phyloP scores from a whole-genome alignment of 1,139 yeast species.

The Geotrichum australiense region DNA sequence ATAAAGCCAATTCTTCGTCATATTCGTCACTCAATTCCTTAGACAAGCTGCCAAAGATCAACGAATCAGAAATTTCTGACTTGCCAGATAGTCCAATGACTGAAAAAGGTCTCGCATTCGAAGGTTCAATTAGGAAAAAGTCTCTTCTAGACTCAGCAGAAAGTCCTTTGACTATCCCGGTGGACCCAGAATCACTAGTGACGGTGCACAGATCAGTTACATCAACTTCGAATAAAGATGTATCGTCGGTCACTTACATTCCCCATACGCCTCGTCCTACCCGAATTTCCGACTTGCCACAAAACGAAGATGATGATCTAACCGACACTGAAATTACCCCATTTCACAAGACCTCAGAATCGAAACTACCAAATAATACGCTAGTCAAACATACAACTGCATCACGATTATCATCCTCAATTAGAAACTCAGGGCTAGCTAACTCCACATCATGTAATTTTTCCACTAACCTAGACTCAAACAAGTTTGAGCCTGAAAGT shows the following conservation, averaged over 20 bases:
- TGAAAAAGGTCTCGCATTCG: not conserved
- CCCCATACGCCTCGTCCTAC: conserved; percentile 45
- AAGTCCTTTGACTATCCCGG: conserved; percentile 10
- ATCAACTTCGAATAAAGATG: conserved; percentile 23
- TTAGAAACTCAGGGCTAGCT: too few relatives aligned
- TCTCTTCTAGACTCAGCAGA: conserved; percentile 4
- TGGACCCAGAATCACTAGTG: conserved; percentile 2
- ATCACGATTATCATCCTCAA: too few relatives aligned
- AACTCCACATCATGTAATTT: too few relatives aligned
- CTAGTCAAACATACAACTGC: too few relatives aligned
- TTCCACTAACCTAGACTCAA: too few relatives aligned
- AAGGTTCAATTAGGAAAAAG: not conserved
- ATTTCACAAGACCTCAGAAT: too few relatives aligned
- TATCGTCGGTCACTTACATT: conserved; percentile 60
- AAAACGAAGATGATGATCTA: too few relatives aligned
- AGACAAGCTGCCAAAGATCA: conserved; percentile 5
- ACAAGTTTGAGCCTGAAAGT: not conserved
- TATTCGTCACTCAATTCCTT: conserved; percentile 2
- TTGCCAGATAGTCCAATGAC: not conserved
- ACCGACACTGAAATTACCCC: not conserved
- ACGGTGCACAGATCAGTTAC: conserved; percentile 4
- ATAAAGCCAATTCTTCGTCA: conserved; percentile 2
- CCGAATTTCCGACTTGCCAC: too few relatives aligned
- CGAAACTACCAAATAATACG: too few relatives aligned
- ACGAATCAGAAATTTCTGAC: not conserved